These are phyloP conservation scores for Hamamelis virginiana DNA, from an alignment of 164 flowering plant species.

Conservation along the genomic window DNA sequence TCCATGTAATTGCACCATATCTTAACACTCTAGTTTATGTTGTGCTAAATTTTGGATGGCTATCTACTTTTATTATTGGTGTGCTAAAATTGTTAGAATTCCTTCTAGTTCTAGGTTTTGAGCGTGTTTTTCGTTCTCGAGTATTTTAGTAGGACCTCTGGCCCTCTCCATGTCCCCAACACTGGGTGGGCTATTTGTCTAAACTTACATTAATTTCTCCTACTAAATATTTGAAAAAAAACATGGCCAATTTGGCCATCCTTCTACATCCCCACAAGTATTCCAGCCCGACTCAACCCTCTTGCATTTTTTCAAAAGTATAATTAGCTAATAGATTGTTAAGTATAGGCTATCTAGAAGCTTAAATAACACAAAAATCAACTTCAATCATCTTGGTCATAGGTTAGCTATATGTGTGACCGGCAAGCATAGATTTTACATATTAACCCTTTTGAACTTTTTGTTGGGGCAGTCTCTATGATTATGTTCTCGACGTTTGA, in stretches of 20 bases:
- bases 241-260: too few species aligned
- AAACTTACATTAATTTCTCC: neutral
- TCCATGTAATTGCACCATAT: constrained; percentile 57
- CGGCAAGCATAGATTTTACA: neutral
- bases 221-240: too few species aligned
- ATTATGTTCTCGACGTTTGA: constrained; percentile 92
- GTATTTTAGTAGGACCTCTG: neutral
- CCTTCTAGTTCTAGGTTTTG: neutral
- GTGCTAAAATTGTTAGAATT: neutral
- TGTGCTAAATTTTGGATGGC: neutral
- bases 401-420: neutral
- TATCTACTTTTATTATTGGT: neutral
- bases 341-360: neutral
- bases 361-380: neutral
- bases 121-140: neutral
- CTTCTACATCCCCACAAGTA: neutral
- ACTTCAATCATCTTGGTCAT: neutral
- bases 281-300: neutral
- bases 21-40: neutral
- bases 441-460: neutral
- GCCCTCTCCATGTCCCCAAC: neutral
- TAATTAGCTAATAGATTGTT: neutral
- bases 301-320: neutral
- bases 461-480: constrained; percentile 60
- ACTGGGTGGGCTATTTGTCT: neutral